Conservation (phyloP, 306 rosid species). For the Sophora flavescens region DNA sequence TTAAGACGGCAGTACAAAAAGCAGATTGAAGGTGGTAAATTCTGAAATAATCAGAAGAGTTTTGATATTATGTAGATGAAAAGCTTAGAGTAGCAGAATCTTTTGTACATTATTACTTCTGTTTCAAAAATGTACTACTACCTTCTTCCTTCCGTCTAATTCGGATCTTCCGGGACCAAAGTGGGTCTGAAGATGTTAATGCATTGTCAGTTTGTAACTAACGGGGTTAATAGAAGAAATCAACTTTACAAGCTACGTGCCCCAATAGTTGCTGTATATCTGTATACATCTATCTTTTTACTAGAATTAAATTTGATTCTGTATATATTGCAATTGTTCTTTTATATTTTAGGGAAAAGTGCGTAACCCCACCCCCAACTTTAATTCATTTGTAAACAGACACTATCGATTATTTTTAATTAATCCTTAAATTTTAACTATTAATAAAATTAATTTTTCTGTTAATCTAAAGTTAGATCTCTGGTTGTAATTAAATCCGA, state of each 20-base stretch:
- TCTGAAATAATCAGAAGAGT: constrained; percentile 40
- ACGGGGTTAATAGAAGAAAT: constrained; percentile 35
- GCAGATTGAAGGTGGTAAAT: constrained; percentile 60
- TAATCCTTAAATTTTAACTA: too few species aligned
- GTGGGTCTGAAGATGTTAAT: background rate
- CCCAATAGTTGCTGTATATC: constrained; percentile 9
- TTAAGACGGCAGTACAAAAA: constrained; percentile 91
- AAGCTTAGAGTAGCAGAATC: constrained; percentile 39
- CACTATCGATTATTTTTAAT: too few species aligned
- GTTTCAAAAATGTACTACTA: constrained; percentile 21
- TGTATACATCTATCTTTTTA: background rate
- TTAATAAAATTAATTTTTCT: too few species aligned
- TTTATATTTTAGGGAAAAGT: too few species aligned
- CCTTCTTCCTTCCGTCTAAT: background rate
- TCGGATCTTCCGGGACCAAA: constrained; percentile 8
- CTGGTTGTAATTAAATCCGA: too few species aligned
- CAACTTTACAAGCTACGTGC: constrained; percentile 6
- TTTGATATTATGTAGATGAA: constrained; percentile 31
- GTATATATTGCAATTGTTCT: background rate
- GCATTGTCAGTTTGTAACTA: constrained; percentile 38
- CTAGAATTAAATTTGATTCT: constrained; percentile 33
- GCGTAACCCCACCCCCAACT: too few species aligned
- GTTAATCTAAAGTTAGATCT: too few species aligned
- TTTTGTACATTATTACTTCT: constrained; percentile 50
- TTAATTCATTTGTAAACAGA: too few species aligned